Percentiles rank a stretch among this genome's conserved stretches.
Evolutionary conservation across 139 green algal species (phyloP).

Genomic region (Chlamydomonas sp.): DNA sequence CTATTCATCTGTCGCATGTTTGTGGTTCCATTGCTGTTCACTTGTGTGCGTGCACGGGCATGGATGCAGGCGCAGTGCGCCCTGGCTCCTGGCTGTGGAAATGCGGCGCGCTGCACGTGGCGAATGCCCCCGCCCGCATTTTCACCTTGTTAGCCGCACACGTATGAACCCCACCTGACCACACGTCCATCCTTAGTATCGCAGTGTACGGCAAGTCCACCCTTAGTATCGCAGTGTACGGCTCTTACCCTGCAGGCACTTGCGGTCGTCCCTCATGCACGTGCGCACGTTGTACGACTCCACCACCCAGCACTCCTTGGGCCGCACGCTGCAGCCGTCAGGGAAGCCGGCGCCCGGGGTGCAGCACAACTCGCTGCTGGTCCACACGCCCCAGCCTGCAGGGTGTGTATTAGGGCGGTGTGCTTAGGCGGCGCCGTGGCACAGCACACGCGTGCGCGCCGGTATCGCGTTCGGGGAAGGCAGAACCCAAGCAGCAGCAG

Average conservation of each 20-base stretch:
- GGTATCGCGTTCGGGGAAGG: neutral
- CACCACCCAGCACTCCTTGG: conserved; percentile 55
- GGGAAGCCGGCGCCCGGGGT: conserved; percentile 45
- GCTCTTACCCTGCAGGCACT: conserved; percentile 64
- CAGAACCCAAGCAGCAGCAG: neutral
- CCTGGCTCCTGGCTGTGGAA: neutral
- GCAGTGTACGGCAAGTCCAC: neutral
- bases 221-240: neutral
- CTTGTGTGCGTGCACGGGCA: neutral
- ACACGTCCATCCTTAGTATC: neutral
- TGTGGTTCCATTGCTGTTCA: neutral
- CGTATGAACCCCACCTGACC: neutral
- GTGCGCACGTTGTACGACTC: conserved; percentile 47
- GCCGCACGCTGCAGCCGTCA: conserved; percentile 48
- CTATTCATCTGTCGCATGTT: neutral
- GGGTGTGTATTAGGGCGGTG: neutral
- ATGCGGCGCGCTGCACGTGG: neutral
- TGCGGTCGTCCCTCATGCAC: conserved; percentile 60
- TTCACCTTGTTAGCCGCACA: neutral
- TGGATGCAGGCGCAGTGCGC: neutral
- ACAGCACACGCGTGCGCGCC: neutral
- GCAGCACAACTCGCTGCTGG: conserved; percentile 49
- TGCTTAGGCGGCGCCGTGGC: neutral
- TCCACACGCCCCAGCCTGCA: conserved; percentile 52
- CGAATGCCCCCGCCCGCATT: neutral